Evolutionary conservation across 257 asterid species (phyloP).

Genomic region (Nyctanthes arbortristis): DNA sequence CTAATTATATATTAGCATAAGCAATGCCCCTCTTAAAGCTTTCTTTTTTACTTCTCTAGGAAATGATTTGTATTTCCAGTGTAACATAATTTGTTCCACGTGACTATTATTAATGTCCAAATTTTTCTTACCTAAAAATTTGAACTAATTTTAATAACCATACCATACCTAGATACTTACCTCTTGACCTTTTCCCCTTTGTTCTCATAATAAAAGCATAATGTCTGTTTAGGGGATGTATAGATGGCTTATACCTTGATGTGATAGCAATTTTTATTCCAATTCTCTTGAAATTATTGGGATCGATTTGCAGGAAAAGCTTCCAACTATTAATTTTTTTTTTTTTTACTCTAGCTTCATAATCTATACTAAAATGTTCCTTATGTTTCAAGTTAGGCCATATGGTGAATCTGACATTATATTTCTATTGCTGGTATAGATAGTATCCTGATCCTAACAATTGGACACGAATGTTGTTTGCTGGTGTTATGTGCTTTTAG

Average conservation of each 20-base stretch:
- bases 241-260: slow-evolving; percentile 4
- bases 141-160: slow-evolving; percentile 1
- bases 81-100: background rate
- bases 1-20: slow-evolving; percentile 4
- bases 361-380: too few relatives aligned
- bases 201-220: background rate
- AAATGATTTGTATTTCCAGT: slow-evolving; percentile 12
- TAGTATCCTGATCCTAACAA: too few relatives aligned
- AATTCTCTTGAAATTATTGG: too few relatives aligned
- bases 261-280: too few relatives aligned
- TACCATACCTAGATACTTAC: background rate
- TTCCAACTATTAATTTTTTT: too few relatives aligned
- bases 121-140: background rate
- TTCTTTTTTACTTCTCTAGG: slow-evolving; percentile 14
- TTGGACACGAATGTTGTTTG: too few relatives aligned
- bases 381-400: too few relatives aligned
- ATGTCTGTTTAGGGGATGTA: background rate
- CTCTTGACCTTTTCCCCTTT: slow-evolving; percentile 2
- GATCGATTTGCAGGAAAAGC: too few relatives aligned
- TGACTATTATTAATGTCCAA: background rate
- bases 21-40: slow-evolving; percentile 2
- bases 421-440: too few relatives aligned
- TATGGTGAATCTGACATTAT: too few relatives aligned
- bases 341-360: too few relatives aligned
- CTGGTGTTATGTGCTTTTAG: too few relatives aligned